These are phyloP conservation scores for Ceratobasidium sp. DNA, from an alignment of 1,284 basidiomycete genomes.

Conservation along the genomic window DNA sequence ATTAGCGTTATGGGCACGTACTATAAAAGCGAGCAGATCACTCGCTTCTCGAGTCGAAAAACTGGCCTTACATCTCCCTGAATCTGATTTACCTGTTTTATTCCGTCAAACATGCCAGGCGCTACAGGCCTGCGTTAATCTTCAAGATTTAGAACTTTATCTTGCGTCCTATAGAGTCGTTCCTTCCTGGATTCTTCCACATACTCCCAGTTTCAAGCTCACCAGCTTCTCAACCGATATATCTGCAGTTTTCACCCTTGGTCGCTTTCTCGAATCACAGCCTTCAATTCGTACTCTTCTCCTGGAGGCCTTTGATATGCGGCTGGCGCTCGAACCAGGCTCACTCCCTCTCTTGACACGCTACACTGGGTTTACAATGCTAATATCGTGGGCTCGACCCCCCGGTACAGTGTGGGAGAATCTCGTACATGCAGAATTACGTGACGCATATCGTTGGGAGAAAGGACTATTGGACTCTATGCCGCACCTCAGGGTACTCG, in stretches of 20 bases:
- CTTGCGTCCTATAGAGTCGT: background rate
- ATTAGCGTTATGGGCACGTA: constrained; percentile 16
- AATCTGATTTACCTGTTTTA: constrained; percentile 16
- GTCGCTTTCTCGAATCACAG: constrained; percentile 28
- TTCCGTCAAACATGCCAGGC: constrained; percentile 14
- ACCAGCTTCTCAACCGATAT: constrained; percentile 7
- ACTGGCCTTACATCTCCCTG: constrained; percentile 20
- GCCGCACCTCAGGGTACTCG: constrained; percentile 19
- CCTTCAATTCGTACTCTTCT: constrained; percentile 23
- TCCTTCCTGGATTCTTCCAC: constrained; percentile 11
- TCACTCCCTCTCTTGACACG: background rate
- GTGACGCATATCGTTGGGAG: constrained; percentile 28
- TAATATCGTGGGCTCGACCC: constrained; percentile 12
- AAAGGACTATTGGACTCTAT: constrained; percentile 17
- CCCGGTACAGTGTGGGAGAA: constrained; percentile 25
- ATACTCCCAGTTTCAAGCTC: background rate
- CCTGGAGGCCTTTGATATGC: constrained; percentile 21
- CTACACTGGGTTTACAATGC: constrained; percentile 16
- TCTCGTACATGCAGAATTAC: constrained; percentile 23
- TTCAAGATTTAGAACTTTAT: constrained; percentile 27
- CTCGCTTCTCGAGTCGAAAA: constrained; percentile 15
- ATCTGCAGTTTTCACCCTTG: background rate
- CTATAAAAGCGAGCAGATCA: background rate
- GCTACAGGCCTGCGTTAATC: constrained; percentile 12
- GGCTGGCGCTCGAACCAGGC: background rate